Percentiles rank a stretch among this genome's conserved stretches.
Conservation (phyloP, 495 filamentous ascomycete species). For the Parachaetomium inaequale region DNA sequence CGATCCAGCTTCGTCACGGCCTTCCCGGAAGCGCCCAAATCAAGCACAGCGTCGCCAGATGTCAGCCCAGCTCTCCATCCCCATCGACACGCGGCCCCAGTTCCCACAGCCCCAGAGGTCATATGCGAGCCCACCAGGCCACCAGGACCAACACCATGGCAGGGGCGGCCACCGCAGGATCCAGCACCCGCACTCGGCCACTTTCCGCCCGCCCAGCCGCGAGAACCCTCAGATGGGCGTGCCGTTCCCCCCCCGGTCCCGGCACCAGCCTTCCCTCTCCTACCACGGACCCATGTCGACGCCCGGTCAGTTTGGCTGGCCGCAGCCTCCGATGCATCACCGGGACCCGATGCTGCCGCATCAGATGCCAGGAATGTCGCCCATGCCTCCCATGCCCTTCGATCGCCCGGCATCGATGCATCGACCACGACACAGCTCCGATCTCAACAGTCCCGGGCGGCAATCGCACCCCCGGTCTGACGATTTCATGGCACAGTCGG, state of each 20-base stretch:
- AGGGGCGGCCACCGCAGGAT: constrained; percentile 21
- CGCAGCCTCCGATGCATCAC: constrained; percentile 17
- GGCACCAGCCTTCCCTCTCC: constrained; percentile 32
- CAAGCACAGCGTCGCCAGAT: constrained; percentile 55
- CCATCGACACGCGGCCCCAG: constrained; percentile 42
- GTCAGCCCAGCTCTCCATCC: constrained; percentile 50
- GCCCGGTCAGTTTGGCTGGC: constrained; percentile 24
- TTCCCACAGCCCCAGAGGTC: constrained; percentile 21
- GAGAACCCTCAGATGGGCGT: constrained; percentile 10
- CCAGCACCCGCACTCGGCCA: constrained; percentile 27
- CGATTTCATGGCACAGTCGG: constrained; percentile 42
- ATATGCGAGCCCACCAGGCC: constrained; percentile 12
- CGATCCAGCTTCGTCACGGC: constrained; percentile 6
- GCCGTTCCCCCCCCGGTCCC: constrained; percentile 17
- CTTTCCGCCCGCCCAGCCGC: constrained; percentile 23
- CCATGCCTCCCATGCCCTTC: constrained; percentile 13
- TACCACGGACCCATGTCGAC: constrained; percentile 27
- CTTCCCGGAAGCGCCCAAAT: constrained; percentile 47
- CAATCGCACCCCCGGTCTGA: constrained; percentile 28
- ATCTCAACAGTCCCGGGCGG: constrained; percentile 18
- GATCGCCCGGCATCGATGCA: constrained; percentile 18
- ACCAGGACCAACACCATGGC: constrained; percentile 21
- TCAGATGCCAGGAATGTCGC: constrained; percentile 1
- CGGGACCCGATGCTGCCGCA: constrained; percentile 10
- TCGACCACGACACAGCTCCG: constrained; percentile 12